Evolutionary conservation across 441 rosid genomes (phyloP).

Genomic region (Kokia cookei): DNA sequence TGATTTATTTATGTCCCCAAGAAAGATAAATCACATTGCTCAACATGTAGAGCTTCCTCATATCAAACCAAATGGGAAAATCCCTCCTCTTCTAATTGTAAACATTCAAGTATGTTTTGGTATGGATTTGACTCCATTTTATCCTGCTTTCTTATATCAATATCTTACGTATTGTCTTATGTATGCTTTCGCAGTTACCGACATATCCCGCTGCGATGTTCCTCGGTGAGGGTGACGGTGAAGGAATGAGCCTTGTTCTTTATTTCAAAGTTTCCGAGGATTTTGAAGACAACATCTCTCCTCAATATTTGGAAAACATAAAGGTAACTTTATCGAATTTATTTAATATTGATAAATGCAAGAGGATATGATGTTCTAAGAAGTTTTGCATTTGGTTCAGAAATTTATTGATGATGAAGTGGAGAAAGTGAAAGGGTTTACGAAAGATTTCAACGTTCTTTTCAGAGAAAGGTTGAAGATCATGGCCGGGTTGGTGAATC

Average conservation of each 20-base stretch:
- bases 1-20: conserved; percentile 64
- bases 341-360: no score
- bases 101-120: conserved; percentile 67
- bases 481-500: conserved; percentile 76
- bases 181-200: conserved; percentile 54
- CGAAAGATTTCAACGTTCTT: conserved; percentile 62
- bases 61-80: conserved; percentile 47
- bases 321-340: conserved; percentile 31
- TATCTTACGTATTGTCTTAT: background rate
- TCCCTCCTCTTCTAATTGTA: conserved; percentile 79
- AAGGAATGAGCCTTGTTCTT: conserved; percentile 90
- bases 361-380: no score
- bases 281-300: conserved; percentile 51
- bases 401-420: conserved; percentile 78
- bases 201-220: conserved; percentile 91
- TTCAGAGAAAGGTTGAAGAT: conserved; percentile 92
- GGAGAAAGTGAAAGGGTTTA: conserved; percentile 83
- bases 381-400: conserved; percentile 26
- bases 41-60: conserved; percentile 82
- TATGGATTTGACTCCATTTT: background rate
- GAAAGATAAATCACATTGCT: conserved; percentile 83
- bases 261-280: conserved; percentile 70
- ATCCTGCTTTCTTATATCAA: background rate
- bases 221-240: conserved; percentile 80
- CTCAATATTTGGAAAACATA: conserved; percentile 57